Percentiles rank a stretch among this genome's conserved stretches.
These are phyloP conservation scores for Neonectria neomacrospora DNA, from an alignment of 2,329 filamentous ascomycete genomes.

Conservation along the genomic window DNA sequence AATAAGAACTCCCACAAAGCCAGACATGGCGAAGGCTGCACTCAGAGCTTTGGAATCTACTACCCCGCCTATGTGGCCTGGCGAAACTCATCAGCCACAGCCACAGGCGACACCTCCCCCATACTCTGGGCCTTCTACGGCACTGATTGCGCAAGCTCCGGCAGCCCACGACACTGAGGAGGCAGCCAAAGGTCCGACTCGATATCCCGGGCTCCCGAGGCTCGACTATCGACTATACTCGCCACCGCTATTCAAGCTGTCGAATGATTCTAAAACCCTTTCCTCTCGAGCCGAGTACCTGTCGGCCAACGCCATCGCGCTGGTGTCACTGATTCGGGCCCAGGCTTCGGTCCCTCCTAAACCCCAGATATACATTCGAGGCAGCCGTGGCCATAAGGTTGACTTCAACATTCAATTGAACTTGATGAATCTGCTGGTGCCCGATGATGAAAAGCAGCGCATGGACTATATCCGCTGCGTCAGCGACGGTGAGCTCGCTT, in stretches of 20 bases:
- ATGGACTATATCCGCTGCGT: slow-evolving; percentile 67
- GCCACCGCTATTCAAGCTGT: slow-evolving; percentile 63
- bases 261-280: slow-evolving; percentile 59
- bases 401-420: slow-evolving; percentile 67
- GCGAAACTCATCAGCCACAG: not conserved
- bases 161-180: slow-evolving; percentile 6
- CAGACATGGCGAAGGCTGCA: slow-evolving; percentile 14
- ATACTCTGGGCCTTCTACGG: slow-evolving; percentile 38
- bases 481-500: slow-evolving; percentile 59
- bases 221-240: slow-evolving; percentile 65
- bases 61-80: not conserved
- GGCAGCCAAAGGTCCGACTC: slow-evolving; percentile 41
- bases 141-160: slow-evolving; percentile 1
- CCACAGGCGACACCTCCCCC: slow-evolving; percentile 33
- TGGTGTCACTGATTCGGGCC: slow-evolving; percentile 58
- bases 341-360: slow-evolving; percentile 66
- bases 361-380: slow-evolving; percentile 61
- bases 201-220: slow-evolving; percentile 59
- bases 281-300: slow-evolving; percentile 61
- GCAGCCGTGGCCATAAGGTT: slow-evolving; percentile 55
- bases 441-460: slow-evolving; percentile 56
- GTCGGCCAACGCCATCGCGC: slow-evolving; percentile 56
- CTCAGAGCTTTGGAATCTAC: too few relatives aligned
- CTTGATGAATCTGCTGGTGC: slow-evolving; percentile 63
- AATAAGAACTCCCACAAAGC: not conserved